Evolutionary conservation across 1,284 basidiomycete species (phyloP), one percentile per base, ranked within the genome.

Genomic region (Stygiomarasmius scandens): DNA sequence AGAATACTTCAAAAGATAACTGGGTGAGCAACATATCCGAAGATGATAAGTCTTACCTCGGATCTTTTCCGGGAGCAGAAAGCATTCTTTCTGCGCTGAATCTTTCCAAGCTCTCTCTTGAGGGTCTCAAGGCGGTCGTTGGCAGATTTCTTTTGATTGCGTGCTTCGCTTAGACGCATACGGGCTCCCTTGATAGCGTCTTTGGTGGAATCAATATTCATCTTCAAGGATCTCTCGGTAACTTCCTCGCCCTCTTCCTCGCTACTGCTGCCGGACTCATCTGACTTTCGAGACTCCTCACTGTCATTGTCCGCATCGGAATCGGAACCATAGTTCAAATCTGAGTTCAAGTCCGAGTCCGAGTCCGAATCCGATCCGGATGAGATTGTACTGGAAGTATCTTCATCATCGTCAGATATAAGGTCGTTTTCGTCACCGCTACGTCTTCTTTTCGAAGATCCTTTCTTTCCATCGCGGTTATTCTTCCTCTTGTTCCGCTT

Each of bases 41-140:
- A 47, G 20, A 38, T 27, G 29, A 49, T 14, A 44, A 3, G 38
- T 3, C 69, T 54, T 54, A 83, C 83, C 71, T 84, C 81, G 5
- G 82, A 84, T 4, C 84, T 77, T 66, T 81, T 84, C 52, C 78
- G 60, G 0, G 84, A 82, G 64, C 85, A 87, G 64, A 83, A 85
- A 0, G 77, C 80, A 62, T 86, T 86, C 73, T 86, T 86, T 57
- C 82, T 78, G 61, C 74, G 76, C 63, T 86, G 84, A 1, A 74
- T 73, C 57, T 78, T 78, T 3, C 63, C 66, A 32, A 76, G 66
- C 58, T 71, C 71, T 66, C 83, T 83, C 67, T 79, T 79, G 24
- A 82, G 61, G 10, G 66, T 75, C 1, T 79, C 74, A 24, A 84
- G 67, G 54, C 67, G 67, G 61, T 83, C 81, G 11, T 58, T 62